phyloP scores from a whole-genome alignment of 2,329 filamentous ascomycete genomes.

The Lasiodiplodia hormozganensis region DNA sequence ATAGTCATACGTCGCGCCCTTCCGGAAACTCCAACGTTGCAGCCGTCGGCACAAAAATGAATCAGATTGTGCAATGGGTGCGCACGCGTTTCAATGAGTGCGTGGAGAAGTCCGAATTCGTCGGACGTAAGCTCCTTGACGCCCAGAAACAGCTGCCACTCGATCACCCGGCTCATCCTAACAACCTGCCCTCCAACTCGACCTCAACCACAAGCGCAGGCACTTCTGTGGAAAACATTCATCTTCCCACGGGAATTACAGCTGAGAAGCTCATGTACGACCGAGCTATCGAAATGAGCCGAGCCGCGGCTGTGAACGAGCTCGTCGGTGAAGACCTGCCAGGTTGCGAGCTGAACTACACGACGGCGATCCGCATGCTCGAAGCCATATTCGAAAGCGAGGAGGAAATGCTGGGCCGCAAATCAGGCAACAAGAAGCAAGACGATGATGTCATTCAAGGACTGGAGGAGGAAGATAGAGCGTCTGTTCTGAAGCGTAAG shows the following conservation, averaged over 20 bases:
- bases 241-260: slow-evolving; percentile 85
- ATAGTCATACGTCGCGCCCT: slow-evolving; percentile 42
- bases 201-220: slow-evolving; percentile 64
- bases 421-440: slow-evolving; percentile 54
- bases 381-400: slow-evolving; percentile 91
- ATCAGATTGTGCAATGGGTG: slow-evolving; percentile 94
- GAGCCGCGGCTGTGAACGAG: slow-evolving; percentile 92
- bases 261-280: slow-evolving; percentile 99
- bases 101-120: slow-evolving; percentile 92
- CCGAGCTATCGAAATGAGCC: slow-evolving; percentile 94
- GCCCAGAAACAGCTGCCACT: slow-evolving; percentile 83
- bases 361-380: slow-evolving; percentile 91
- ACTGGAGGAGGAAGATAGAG: slow-evolving; percentile 73
- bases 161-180: slow-evolving; percentile 86
- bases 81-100: slow-evolving; percentile 95
- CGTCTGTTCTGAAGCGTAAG: slow-evolving; percentile 76
- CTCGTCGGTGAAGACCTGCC: slow-evolving; percentile 87
- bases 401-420: slow-evolving; percentile 58
- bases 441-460: slow-evolving; percentile 59
- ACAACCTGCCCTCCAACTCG: slow-evolving; percentile 71
- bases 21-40: slow-evolving; percentile 44
- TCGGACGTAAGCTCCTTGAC: slow-evolving; percentile 85
- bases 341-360: slow-evolving; percentile 91
- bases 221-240: slow-evolving; percentile 75
- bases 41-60: slow-evolving; percentile 74